Conservation (phyloP, 257 asterid genomes). For the Phtheirospermum japonicum region DNA sequence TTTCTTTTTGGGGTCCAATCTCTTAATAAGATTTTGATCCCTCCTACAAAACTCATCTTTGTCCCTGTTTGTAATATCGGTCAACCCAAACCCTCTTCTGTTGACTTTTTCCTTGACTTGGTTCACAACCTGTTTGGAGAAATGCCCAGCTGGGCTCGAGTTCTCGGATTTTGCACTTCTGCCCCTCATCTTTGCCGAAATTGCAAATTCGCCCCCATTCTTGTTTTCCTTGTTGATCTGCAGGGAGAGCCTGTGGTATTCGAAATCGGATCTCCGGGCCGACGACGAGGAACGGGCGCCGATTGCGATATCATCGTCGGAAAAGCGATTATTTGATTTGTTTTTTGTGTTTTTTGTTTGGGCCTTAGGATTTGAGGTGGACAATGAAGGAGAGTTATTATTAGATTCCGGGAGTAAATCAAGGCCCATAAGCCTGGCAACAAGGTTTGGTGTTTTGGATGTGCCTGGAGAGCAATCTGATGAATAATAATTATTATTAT, state of each 20-base stretch:
- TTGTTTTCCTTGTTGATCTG: slow-evolving; percentile 59
- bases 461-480: slow-evolving; percentile 57
- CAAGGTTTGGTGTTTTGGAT: slow-evolving; percentile 72
- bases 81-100: slow-evolving; percentile 47
- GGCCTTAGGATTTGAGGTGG: slow-evolving; percentile 25
- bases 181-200: slow-evolving; percentile 18
- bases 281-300: slow-evolving; percentile 55
- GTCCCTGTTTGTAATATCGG: slow-evolving; percentile 59
- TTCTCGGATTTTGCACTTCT: slow-evolving; percentile 34
- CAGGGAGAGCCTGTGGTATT: slow-evolving; percentile 59
- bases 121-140: slow-evolving; percentile 62
- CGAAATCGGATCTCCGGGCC: slow-evolving; percentile 70
- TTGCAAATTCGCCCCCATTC: slow-evolving; percentile 31
- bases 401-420: slow-evolving; percentile 63
- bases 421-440: slow-evolving; percentile 96
- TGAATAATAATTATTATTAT: neutral
- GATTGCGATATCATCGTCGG: slow-evolving; percentile 38
- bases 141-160: slow-evolving; percentile 41
- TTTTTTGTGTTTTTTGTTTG: slow-evolving; percentile 22
- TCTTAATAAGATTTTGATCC: slow-evolving; percentile 41
- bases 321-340: no score
- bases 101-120: slow-evolving; percentile 58
- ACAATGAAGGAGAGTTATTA: slow-evolving; percentile 40
- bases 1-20: slow-evolving; percentile 35
- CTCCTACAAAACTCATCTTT: slow-evolving; percentile 26